Evolutionary conservation across 768 basidiomycete species (phyloP).

Genomic region (Asterophora parasitica): DNA sequence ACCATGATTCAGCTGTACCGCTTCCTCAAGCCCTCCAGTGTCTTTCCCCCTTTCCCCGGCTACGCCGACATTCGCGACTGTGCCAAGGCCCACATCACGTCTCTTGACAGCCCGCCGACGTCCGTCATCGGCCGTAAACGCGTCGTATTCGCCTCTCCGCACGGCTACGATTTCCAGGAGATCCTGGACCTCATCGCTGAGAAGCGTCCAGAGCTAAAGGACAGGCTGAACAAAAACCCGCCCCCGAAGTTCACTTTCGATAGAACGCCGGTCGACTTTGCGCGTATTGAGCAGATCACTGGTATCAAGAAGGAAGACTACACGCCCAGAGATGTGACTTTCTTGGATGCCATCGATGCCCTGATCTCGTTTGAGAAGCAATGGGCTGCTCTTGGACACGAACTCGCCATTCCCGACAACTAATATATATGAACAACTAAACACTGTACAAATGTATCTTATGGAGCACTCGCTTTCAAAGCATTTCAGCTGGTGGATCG

Average conservation of each 20-base stretch:
- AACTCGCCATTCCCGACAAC: too few relatives aligned
- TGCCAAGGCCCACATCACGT: slow-evolving; percentile 30
- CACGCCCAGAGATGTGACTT: background rate
- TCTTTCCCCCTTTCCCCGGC: slow-evolving; percentile 14
- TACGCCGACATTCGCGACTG: slow-evolving; percentile 33
- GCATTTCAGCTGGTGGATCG: too few relatives aligned
- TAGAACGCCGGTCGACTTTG: slow-evolving; percentile 24
- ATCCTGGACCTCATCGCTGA: slow-evolving; percentile 22
- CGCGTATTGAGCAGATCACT: slow-evolving; percentile 26
- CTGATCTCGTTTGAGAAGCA: background rate
- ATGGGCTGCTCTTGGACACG: background rate
- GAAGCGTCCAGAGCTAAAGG: slow-evolving; percentile 26
- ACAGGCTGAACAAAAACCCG: slow-evolving; percentile 19
- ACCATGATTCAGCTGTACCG: slow-evolving; percentile 18
- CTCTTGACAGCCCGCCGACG: slow-evolving; percentile 22
- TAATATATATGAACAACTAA: too few relatives aligned
- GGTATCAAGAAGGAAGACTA: slow-evolving; percentile 29
- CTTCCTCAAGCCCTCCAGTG: slow-evolving; percentile 20
- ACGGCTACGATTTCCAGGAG: slow-evolving; percentile 20
- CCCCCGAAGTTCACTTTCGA: slow-evolving; percentile 17
- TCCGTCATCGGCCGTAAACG: slow-evolving; percentile 30
- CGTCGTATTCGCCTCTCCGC: slow-evolving; percentile 26
- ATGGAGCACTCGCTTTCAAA: too few relatives aligned
- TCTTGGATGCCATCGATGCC: background rate
- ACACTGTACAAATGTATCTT: too few relatives aligned